A percentile compares a stretch with the other conserved stretches of the same genome.
phyloP scores from a whole-genome alignment of 768 basidiomycete species.

The Inosperma sp. region DNA sequence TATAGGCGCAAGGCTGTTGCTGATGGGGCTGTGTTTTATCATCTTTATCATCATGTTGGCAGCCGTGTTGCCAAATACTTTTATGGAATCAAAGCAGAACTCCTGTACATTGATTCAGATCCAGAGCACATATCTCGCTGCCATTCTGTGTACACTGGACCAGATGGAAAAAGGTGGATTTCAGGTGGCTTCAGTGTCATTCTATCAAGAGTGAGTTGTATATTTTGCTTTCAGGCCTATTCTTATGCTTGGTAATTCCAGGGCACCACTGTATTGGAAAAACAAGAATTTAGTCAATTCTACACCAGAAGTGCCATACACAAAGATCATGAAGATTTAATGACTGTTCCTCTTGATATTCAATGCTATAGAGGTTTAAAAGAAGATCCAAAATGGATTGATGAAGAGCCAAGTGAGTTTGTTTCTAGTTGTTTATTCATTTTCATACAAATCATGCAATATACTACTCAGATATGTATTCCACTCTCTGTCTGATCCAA shows the following conservation, averaged over 20 bases:
- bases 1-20: too few species aligned
- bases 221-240: too few species aligned
- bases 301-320: slow-evolving; percentile 27
- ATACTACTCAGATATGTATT: slow-evolving; percentile 17
- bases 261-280: slow-evolving; percentile 38
- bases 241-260: slow-evolving; percentile 10
- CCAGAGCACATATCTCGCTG: too few species aligned
- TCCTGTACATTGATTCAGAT: slow-evolving; percentile 23
- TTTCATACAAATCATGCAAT: too few species aligned
- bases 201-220: slow-evolving; percentile 33
- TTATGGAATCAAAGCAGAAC: slow-evolving; percentile 34
- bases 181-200: slow-evolving; percentile 34
- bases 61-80: slow-evolving; percentile 37
- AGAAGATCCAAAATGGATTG: slow-evolving; percentile 18
- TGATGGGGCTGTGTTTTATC: too few species aligned
- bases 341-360: slow-evolving; percentile 12
- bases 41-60: slow-evolving; percentile 40
- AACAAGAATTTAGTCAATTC: slow-evolving; percentile 35
- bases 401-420: slow-evolving; percentile 12
- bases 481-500: too few species aligned
- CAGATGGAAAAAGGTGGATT: slow-evolving; percentile 31
- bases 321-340: slow-evolving; percentile 2
- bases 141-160: slow-evolving; percentile 24
- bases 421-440: not conserved
- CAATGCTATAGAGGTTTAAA: too few species aligned